A percentile compares a stretch with the other conserved stretches of the same genome.
These are phyloP conservation scores for Agarophyton chilense DNA, from an alignment of 23 red algal species.

Conservation along the genomic window DNA sequence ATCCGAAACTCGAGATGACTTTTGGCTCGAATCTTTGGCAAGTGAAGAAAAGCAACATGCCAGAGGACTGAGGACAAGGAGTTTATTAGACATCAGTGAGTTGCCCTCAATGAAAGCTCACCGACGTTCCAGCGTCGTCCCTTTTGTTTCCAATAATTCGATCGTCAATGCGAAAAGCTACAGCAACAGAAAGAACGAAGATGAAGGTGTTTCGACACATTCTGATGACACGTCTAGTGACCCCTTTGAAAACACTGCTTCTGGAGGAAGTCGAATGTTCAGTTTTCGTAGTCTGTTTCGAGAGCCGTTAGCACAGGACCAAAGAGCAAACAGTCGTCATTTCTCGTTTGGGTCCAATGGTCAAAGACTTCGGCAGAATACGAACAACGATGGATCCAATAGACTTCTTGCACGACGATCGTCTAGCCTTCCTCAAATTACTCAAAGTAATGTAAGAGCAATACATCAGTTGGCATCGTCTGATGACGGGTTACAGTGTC, in stretches of 20 bases:
- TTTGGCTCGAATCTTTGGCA: neutral
- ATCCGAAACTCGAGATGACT: neutral
- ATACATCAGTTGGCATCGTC: neutral
- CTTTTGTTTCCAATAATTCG: neutral
- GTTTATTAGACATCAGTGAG: neutral
- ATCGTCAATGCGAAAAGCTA: neutral
- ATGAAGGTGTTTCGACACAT: neutral
- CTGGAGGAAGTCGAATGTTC: neutral
- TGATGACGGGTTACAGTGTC: conserved; percentile 11
- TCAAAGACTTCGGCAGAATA: neutral
- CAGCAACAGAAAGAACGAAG: neutral
- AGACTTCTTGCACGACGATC: neutral
- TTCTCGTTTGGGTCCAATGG: neutral
- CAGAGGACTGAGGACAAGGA: neutral
- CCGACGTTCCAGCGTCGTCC: neutral
- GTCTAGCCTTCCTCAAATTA: conserved; percentile 6
- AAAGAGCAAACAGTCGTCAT: neutral
- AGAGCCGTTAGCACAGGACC: neutral
- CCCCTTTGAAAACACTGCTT: neutral
- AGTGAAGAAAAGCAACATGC: neutral
- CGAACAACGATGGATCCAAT: neutral
- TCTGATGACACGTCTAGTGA: neutral
- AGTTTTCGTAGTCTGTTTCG: neutral
- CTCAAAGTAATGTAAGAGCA: neutral
- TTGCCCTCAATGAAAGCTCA: neutral